phyloP scores from a whole-genome alignment of 495 filamentous ascomycete species.

The Aspergillus sclerotiicarbonarius region DNA sequence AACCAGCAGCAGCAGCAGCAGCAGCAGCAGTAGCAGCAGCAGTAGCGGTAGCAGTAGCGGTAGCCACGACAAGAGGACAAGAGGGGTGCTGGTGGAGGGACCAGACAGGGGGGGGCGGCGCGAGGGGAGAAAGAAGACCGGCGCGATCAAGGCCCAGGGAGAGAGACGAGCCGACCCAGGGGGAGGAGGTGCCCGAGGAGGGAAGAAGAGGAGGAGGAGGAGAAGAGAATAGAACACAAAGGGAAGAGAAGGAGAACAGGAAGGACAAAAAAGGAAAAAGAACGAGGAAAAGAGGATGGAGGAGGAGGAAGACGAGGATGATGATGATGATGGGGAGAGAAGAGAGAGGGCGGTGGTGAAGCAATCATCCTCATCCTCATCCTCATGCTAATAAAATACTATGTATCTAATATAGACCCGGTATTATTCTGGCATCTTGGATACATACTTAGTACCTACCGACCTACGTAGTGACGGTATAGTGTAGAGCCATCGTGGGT shows the following conservation, averaged over 20 bases:
- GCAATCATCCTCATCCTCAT: neutral
- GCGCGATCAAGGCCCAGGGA: conserved; percentile 15
- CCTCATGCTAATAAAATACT: neutral
- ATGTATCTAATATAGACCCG: neutral
- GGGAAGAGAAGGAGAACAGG: neutral
- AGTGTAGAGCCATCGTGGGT: no score
- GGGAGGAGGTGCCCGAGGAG: conserved; percentile 7
- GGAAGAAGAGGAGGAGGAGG: conserved; percentile 12
- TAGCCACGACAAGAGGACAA: neutral
- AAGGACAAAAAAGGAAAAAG: conserved; percentile 3
- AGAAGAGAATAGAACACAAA: conserved; percentile 5
- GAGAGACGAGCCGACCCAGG: conserved; percentile 18
- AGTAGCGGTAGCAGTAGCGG: conserved; percentile 2
- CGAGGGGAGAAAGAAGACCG: conserved; percentile 19
- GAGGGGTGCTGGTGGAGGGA: conserved; percentile 11
- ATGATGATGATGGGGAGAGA: conserved; percentile 1
- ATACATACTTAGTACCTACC: neutral
- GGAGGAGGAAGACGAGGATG: neutral
- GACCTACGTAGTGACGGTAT: no score
- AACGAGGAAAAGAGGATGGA: conserved; percentile 1
- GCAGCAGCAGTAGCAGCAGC: conserved; percentile 13
- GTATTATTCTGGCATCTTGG: no score
- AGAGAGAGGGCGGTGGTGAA: neutral
- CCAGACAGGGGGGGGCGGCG: conserved; percentile 21
- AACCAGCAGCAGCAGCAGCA: neutral